Base-by-base conservation (phyloP, 208 protist genomes). In the Crithidia brevicula region DNA sequence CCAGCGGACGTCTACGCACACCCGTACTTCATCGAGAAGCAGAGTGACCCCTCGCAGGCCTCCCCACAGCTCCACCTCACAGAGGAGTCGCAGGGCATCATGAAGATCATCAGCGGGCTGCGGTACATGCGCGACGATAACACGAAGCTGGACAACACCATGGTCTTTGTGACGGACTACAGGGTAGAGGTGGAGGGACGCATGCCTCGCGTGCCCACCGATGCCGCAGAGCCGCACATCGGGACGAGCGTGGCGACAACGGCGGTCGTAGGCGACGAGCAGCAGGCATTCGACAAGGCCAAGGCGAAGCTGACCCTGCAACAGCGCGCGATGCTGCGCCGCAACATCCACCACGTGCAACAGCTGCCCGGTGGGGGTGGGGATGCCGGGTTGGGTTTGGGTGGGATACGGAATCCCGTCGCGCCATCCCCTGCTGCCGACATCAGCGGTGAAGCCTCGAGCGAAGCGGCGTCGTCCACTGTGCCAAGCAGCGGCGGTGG, bases 21-120 rank as follows among this genome's bases (percentile, higher is more conserved):
- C 67, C 81, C 71, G 16, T 95, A 92, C 77, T 95, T 95, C 45
- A 85, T 95, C 36, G 90, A 95, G 60, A 92, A 93, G 71, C 87
- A 95, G 71, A 91, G 85, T 56, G 78, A 95, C 62, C 86, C 90
- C 0, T 75, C 76, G 25, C 90, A 95, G 74, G 82, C 90, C 13
- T 93, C 87, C 9, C 86, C 90, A 31, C 86, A 92, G 77, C 56
- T 93, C 70, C 90, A 95, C 68, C 79, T 95, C 52, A 95, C 90
- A 0, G 90, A 95, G 59, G 90, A 95, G 66, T 80, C 70, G 40
- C 90, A 95, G 70, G 80, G 85, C 58, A 78, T 93, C 65, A 88
- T 92, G 74, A 91, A 92, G 59, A 79, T 93, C 7, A 85, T 93
- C 40, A 83, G 82, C 49, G 90, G 90, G 0, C 58, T 93, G 67